Evolutionary conservation across 768 basidiomycete species (phyloP).

Genomic region (Strobilomyces echinocephalus): DNA sequence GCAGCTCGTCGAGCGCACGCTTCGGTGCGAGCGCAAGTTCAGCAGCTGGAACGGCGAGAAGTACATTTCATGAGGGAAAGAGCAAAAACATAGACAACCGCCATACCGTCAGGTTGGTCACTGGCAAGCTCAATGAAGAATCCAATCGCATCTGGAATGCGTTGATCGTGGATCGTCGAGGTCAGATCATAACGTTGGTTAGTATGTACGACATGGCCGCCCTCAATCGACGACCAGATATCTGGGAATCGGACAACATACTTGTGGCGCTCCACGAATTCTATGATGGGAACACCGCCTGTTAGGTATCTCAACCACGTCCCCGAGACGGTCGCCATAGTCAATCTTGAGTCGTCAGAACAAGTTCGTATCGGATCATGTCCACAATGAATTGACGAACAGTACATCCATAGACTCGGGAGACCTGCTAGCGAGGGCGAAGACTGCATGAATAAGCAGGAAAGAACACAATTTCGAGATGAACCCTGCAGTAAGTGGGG

Average conservation of each 20-base stretch:
- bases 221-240: constrained; percentile 13
- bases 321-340: constrained; percentile 23
- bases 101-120: background rate
- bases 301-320: constrained; percentile 18
- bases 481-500: constrained; percentile 2
- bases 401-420: constrained; percentile 1
- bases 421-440: background rate
- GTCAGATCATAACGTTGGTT: constrained; percentile 6
- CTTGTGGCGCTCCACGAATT: constrained; percentile 16
- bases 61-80: background rate
- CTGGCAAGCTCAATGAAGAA: constrained; percentile 15
- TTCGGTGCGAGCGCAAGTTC: background rate
- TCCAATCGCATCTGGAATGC: constrained; percentile 1
- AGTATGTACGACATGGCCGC: background rate
- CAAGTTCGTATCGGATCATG: constrained; percentile 17
- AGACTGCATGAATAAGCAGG: constrained; percentile 7
- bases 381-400: constrained; percentile 7
- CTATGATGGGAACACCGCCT: constrained; percentile 15
- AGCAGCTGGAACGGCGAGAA: background rate
- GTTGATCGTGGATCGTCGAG: background rate
- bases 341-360: constrained; percentile 15
- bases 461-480: constrained; percentile 7
- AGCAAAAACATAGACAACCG: background rate
- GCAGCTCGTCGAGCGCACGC: constrained; percentile 7
- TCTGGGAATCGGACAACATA: constrained; percentile 9